Percentiles rank a stretch among this genome's conserved stretches.
Evolutionary conservation across 805 yeast genomes (phyloP).

Genomic region (Candida maltosa): DNA sequence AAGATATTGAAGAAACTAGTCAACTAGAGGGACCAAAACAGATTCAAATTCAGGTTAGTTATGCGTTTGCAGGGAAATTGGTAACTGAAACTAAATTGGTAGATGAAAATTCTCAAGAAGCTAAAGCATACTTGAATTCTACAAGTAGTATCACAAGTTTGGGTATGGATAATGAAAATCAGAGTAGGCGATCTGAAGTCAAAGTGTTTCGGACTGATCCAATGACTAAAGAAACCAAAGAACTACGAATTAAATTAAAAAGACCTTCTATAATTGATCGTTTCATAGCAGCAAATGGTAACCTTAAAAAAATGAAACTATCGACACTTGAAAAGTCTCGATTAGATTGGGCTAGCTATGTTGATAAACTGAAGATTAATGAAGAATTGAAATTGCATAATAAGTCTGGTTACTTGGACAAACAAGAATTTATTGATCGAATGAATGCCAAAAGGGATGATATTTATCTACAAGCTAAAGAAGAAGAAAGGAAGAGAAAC

Average conservation of each 20-base stretch:
- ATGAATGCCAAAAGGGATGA: slow-evolving; percentile 60
- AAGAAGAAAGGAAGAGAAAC: slow-evolving; percentile 23
- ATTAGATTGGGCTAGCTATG: slow-evolving; percentile 92
- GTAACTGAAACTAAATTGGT: slow-evolving; percentile 78
- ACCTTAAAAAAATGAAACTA: slow-evolving; percentile 67
- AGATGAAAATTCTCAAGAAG: slow-evolving; percentile 77
- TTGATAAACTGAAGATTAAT: slow-evolving; percentile 77
- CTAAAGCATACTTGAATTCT: slow-evolving; percentile 70
- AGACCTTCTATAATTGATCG: slow-evolving; percentile 75
- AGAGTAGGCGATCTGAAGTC: slow-evolving; percentile 23
- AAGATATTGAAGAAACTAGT: slow-evolving; percentile 5
- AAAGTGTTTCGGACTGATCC: slow-evolving; percentile 31
- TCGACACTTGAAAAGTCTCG: slow-evolving; percentile 91
- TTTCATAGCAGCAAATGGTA: slow-evolving; percentile 59
- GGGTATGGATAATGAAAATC: slow-evolving; percentile 8
- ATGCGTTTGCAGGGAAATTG: slow-evolving; percentile 86
- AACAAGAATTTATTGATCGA: slow-evolving; percentile 81
- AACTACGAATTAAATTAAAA: slow-evolving; percentile 57
- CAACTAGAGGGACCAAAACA: slow-evolving; percentile 38
- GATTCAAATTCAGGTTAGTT: slow-evolving; percentile 71
- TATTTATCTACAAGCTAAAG: slow-evolving; percentile 43
- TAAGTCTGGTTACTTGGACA: slow-evolving; percentile 87
- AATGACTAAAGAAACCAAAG: slow-evolving; percentile 27
- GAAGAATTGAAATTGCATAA: slow-evolving; percentile 81
- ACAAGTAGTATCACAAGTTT: slow-evolving; percentile 31